Conservation (phyloP, 1,284 basidiomycete genomes). For the Moniliophthora roreri region DNA sequence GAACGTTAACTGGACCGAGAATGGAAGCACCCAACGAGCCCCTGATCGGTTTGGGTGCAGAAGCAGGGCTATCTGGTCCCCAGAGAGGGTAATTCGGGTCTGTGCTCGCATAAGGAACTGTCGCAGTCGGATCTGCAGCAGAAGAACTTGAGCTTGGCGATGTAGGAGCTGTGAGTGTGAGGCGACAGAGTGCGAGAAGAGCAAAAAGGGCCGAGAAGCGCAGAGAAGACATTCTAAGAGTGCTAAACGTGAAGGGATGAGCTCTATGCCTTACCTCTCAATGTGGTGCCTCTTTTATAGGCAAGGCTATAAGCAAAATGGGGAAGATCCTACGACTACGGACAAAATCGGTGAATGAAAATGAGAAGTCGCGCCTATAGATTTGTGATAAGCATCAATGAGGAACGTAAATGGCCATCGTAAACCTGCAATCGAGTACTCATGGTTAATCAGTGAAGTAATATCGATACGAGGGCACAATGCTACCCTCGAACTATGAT, state of each 20-base stretch:
- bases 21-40: constrained; percentile 37
- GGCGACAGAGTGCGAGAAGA: background rate
- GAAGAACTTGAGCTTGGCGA: background rate
- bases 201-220: background rate
- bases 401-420: no score
- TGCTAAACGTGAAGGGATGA: background rate
- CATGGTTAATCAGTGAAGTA: no score
- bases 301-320: no score
- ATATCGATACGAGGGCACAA: no score
- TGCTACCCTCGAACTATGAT: no score
- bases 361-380: no score
- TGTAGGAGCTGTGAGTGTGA: background rate
- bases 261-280: background rate
- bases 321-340: no score
- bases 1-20: constrained; percentile 48
- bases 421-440: no score
- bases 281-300: no score
- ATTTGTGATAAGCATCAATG: no score
- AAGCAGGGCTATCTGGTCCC: constrained; percentile 22
- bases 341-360: no score
- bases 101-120: constrained; percentile 12
- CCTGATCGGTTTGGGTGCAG: constrained; percentile 36
- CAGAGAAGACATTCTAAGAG: background rate
- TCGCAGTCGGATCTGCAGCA: constrained; percentile 7
- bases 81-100: constrained; percentile 30